Percentiles rank a stretch among this genome's conserved stretches.
Conservation (phyloP, 805 yeast species). For the Spathaspora arborariae region DNA sequence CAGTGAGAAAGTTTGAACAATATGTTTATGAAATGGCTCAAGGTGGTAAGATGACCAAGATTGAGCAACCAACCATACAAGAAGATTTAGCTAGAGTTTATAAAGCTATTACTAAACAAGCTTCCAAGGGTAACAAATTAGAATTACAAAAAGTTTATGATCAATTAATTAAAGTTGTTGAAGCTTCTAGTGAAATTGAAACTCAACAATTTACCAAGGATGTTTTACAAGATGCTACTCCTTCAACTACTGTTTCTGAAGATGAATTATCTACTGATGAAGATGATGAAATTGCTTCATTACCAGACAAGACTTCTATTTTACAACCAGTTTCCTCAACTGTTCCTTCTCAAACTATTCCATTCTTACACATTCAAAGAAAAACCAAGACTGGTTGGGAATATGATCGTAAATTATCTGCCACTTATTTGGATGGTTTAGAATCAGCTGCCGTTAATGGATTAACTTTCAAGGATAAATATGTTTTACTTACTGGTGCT, state of each 20-base stretch:
- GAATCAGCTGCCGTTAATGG: slow-evolving; percentile 95
- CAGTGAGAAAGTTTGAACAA: slow-evolving; percentile 91
- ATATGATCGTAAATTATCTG: slow-evolving; percentile 75
- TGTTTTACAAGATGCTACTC: slow-evolving; percentile 39
- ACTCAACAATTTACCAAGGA: slow-evolving; percentile 58
- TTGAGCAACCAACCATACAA: slow-evolving; percentile 69
- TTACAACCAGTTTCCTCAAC: slow-evolving; percentile 70
- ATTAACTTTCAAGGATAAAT: slow-evolving; percentile 81
- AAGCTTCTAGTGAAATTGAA: slow-evolving; percentile 66
- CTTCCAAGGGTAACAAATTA: slow-evolving; percentile 53
- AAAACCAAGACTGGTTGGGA: slow-evolving; percentile 77
- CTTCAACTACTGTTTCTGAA: slow-evolving; percentile 34
- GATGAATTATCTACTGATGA: slow-evolving; percentile 34
- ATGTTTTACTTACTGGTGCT: slow-evolving; percentile 94
- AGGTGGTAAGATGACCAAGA: slow-evolving; percentile 81
- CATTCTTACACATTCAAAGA: slow-evolving; percentile 89
- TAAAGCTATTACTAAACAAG: slow-evolving; percentile 73
- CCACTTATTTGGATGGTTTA: slow-evolving; percentile 80
- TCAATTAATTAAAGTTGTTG: slow-evolving; percentile 66
- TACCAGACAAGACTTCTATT: slow-evolving; percentile 66
- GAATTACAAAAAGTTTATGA: slow-evolving; percentile 72
- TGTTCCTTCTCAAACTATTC: slow-evolving; percentile 80
- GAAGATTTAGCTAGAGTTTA: slow-evolving; percentile 83
- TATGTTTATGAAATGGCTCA: slow-evolving; percentile 95
- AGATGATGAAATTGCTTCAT: slow-evolving; percentile 82